A percentile compares a stretch with the other conserved stretches of the same genome.
phyloP scores from a whole-genome alignment of 495 filamentous ascomycete species.

The Neurospora sp. region DNA sequence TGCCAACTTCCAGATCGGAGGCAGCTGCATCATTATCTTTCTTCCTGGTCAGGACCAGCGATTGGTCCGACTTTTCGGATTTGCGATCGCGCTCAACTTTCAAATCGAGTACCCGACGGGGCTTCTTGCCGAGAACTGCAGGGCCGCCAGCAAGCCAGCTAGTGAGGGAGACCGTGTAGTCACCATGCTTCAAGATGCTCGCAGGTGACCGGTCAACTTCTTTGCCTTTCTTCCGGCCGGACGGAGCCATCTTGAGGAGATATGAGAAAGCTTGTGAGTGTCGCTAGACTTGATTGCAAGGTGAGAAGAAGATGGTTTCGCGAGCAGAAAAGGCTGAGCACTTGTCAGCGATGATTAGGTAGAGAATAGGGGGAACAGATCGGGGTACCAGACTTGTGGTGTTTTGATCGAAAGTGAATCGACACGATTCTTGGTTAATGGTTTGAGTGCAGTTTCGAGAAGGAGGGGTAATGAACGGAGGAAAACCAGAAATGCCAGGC shows the following conservation, averaged over 20 bases:
- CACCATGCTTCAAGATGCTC: not conserved
- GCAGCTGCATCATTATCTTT: not conserved
- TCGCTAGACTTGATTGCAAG: not conserved
- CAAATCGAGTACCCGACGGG: not conserved
- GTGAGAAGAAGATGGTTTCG: not conserved
- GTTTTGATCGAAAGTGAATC: not conserved
- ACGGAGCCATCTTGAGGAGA: not conserved
- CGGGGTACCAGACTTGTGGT: not conserved
- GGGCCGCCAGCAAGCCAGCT: not conserved
- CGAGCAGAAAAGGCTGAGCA: not conserved
- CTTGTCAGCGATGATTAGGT: not conserved
- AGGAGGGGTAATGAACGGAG: not conserved
- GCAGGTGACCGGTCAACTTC: not conserved
- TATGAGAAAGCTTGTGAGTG: not conserved
- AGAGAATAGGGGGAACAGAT: not conserved
- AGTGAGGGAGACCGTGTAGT: conserved; percentile 1
- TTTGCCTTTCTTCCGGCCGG: not conserved
- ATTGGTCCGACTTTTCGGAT: not conserved
- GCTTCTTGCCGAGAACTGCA: not conserved
- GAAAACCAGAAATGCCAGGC: not conserved
- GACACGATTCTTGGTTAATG: not conserved
- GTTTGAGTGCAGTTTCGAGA: not conserved
- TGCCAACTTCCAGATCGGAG: not conserved
- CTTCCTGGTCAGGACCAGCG: not conserved
- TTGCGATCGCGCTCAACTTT: not conserved